Evolutionary conservation across 371 early-diverging fungal species (phyloP).

Genomic region (Umbelopsis sp.): DNA sequence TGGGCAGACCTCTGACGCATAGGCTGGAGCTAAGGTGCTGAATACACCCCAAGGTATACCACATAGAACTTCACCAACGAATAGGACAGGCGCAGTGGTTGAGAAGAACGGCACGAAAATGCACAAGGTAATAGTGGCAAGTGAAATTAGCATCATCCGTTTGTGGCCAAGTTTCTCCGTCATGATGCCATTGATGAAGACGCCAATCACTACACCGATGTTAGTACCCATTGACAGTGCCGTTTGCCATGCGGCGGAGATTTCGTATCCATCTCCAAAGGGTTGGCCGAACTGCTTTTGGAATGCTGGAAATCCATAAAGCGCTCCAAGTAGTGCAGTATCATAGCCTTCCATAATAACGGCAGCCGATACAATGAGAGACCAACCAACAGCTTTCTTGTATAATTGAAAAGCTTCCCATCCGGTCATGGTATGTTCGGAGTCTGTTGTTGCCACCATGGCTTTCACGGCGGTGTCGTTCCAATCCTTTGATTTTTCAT

Average conservation of each 20-base stretch:
- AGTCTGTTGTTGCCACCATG: neutral
- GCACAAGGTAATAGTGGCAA: neutral
- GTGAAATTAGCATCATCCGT: neutral
- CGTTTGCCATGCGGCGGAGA: slow-evolving; percentile 1
- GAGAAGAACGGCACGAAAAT: slow-evolving; percentile 1
- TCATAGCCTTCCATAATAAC: slow-evolving; percentile 8
- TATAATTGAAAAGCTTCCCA: neutral
- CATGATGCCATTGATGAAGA: neutral
- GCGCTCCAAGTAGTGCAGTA: neutral
- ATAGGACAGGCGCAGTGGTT: neutral
- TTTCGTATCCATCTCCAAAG: neutral
- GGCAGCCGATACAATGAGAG: neutral
- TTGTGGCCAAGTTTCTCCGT: neutral
- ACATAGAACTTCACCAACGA: neutral
- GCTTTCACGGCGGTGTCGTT: neutral
- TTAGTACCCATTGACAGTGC: neutral
- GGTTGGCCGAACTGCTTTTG: neutral
- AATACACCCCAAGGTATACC: slow-evolving; percentile 1
- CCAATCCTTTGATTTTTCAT: neutral
- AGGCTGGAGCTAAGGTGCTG: neutral
- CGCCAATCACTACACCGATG: neutral
- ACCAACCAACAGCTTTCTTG: slow-evolving; percentile 1
- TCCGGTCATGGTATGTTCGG: neutral
- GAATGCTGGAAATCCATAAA: slow-evolving; percentile 6
- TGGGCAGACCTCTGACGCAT: slow-evolving; percentile 7